Evolutionary conservation across 345 rosid genomes (phyloP), one percentile per base, ranked within the genome.

Genomic region (Rhizophora apiculata): DNA sequence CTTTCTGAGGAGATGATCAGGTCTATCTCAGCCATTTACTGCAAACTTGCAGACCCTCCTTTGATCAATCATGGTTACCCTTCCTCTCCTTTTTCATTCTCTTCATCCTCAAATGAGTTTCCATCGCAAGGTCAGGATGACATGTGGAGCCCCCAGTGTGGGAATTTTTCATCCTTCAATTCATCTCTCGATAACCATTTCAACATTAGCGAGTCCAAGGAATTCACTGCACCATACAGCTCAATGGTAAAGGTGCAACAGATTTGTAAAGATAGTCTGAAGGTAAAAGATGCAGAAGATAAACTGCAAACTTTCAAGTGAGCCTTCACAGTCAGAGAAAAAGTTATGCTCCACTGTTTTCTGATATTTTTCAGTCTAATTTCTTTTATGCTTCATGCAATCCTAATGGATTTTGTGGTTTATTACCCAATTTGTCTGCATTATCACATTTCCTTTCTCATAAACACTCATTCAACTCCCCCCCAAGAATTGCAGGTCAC

Each of bases 1-100:
- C 81, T 94, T 6, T 94, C 96, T 0, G 96, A 87, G 80, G 92
- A 88, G 80, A 85, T 94, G 90, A 77, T 94, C 80, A 91, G 81
- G 84, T 82, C 85, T 74, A 88, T 94, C 72, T 85, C 90, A 65
- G 74, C 70, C 73, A 86, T 88, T 59, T 73, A 81, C 63, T 84
- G 80, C 78, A 82, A 88, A 70, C 84, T 91, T 16, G 89, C 85
- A 46, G 86, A 86, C 60, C 93, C 76, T 67, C 86, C 97, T 65
- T 68, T 87, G 70, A 69, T 59, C 16, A 79, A 76, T 71, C 84
- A 37, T 58, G 82, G 76, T 48, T 57, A 67, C 60, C 67, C 78
- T 51, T 67, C 78, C 62, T 79, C 87, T 37, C 82, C 84, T 21
- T 58, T 64, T 64, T 85, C 89, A 51, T 75, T 68, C 67, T 82